Conservation (phyloP, 1,284 basidiomycete species). For the Paramarasmius palmivorus region DNA sequence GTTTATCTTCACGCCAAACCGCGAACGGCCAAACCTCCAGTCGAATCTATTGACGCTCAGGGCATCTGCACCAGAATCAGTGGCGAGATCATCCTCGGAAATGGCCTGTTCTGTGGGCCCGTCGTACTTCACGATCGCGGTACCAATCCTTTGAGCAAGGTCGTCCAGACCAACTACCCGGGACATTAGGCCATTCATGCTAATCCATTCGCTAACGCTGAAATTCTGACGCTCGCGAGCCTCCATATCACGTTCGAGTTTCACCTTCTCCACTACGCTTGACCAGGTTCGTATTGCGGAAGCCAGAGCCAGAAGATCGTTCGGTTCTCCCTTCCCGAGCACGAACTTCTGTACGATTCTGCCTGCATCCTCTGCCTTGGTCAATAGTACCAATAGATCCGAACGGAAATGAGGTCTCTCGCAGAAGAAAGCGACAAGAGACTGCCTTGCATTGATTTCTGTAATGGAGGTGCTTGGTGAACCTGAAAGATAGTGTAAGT, state of each 20-base stretch:
- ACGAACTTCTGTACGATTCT: constrained; percentile 82
- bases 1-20: constrained; percentile 62
- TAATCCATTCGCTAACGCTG: constrained; percentile 45
- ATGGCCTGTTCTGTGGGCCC: constrained; percentile 5
- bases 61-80: background rate
- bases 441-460: constrained; percentile 77
- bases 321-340: constrained; percentile 65
- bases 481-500: constrained; percentile 42
- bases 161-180: constrained; percentile 55
- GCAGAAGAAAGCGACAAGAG: constrained; percentile 78
- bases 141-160: constrained; percentile 61
- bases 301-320: constrained; percentile 67
- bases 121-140: constrained; percentile 46
- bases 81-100: background rate
- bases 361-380: constrained; percentile 68
- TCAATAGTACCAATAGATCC: constrained; percentile 65
- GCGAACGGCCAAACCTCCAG: constrained; percentile 29
- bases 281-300: constrained; percentile 63
- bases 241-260: constrained; percentile 59
- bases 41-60: constrained; percentile 12
- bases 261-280: constrained; percentile 47
- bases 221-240: constrained; percentile 32
- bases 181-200: constrained; percentile 54
- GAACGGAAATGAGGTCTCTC: constrained; percentile 63
- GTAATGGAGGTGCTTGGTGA: constrained; percentile 81